Evolutionary conservation across 495 filamentous ascomycete genomes (phyloP).

Genomic region (Staphylotrichum longicolle): DNA sequence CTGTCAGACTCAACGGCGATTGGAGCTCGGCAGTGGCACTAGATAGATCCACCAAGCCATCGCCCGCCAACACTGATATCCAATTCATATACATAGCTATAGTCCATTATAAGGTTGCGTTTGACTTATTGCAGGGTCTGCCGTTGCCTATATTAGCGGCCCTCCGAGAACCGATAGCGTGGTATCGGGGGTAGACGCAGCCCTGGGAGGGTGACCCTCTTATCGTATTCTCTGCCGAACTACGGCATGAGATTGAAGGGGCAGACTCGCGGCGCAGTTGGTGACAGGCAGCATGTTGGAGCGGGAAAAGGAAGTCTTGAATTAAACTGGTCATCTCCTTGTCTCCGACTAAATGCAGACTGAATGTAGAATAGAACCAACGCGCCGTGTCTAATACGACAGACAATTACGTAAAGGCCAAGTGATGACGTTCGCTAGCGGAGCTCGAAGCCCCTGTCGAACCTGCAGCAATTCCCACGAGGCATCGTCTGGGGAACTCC

Average conservation of each 20-base stretch:
- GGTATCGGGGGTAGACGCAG: background rate
- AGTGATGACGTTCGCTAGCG: too few species aligned
- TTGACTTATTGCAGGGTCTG: conserved; percentile 13
- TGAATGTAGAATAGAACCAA: too few species aligned
- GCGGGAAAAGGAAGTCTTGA: background rate
- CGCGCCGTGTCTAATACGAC: too few species aligned
- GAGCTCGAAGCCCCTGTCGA: too few species aligned
- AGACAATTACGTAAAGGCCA: too few species aligned
- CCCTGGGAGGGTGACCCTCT: background rate
- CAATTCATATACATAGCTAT: background rate
- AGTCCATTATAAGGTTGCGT: background rate
- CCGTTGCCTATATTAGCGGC: conserved; percentile 18
- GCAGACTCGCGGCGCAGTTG: background rate
- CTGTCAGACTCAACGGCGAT: background rate
- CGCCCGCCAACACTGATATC: background rate
- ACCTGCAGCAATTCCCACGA: too few species aligned
- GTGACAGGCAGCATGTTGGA: background rate
- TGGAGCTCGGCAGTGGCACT: background rate
- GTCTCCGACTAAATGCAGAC: too few species aligned
- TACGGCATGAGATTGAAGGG: background rate
- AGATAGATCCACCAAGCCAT: background rate
- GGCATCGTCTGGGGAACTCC: too few species aligned
- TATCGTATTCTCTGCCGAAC: background rate
- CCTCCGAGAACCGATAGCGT: conserved; percentile 22
- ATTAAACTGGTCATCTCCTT: too few species aligned